These are phyloP conservation scores for Melocanna baccifera DNA, from an alignment of 176 grass and related monocot species.

Conservation along the genomic window DNA sequence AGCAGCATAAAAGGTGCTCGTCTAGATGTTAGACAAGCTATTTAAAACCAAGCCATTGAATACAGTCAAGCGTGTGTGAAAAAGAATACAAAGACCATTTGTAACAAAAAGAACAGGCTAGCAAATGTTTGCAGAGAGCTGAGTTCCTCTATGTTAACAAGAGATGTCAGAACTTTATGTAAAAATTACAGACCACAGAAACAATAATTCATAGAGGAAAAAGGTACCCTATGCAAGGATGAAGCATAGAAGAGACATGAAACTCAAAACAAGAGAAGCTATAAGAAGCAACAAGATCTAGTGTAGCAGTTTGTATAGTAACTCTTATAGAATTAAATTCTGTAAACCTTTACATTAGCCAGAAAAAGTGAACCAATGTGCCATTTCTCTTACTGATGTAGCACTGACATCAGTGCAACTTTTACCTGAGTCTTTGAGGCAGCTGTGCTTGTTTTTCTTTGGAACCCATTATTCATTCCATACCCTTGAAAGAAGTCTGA, in stretches of 20 bases:
- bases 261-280: conserved; percentile 9
- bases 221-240: neutral
- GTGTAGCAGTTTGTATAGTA: neutral
- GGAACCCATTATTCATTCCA: conserved; percentile 69
- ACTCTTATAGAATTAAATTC: neutral
- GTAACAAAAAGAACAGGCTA: neutral
- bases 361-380: neutral
- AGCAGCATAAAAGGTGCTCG: neutral
- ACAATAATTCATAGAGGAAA: neutral
- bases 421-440: conserved; percentile 75
- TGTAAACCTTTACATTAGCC: neutral
- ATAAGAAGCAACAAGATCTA: neutral
- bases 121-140: neutral
- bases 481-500: conserved; percentile 82
- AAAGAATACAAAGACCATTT: neutral
- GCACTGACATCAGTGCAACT: neutral
- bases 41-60: neutral
- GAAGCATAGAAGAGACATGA: neutral
- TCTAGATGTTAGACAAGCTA: neutral
- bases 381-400: neutral
- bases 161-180: neutral
- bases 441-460: conserved; percentile 56
- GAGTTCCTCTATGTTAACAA: neutral
- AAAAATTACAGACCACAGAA: neutral
- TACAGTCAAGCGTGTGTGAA: neutral